Conservation (phyloP, 202 grass and related monocot genomes). For the Hordeum pubiflorum region DNA sequence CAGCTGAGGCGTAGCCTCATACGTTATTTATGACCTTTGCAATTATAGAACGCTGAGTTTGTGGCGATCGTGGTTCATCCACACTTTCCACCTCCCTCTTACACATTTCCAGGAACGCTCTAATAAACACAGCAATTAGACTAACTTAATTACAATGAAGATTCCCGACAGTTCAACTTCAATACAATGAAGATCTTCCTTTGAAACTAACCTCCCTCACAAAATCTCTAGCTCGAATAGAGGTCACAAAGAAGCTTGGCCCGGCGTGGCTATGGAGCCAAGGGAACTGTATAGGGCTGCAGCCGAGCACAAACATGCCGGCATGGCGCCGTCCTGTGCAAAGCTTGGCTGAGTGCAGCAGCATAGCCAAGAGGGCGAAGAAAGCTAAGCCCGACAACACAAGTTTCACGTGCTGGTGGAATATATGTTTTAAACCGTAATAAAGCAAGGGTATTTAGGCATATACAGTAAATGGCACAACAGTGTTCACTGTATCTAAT, state of each 20-base stretch:
- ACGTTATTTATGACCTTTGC: slow-evolving; percentile 13
- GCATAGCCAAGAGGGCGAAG: neutral
- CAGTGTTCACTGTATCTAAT: neutral
- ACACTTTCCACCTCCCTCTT: neutral
- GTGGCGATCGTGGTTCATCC: neutral
- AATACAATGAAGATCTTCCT: neutral
- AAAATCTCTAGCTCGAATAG: neutral
- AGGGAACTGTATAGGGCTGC: neutral
- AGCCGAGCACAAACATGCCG: neutral
- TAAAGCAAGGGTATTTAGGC: neutral
- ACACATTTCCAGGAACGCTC: neutral
- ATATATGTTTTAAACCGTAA: neutral
- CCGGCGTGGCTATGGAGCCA: neutral
- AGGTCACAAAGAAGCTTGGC: neutral
- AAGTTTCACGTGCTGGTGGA: neutral
- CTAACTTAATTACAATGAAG: neutral
- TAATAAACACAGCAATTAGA: neutral
- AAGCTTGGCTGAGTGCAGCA: neutral
- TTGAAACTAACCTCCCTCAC: neutral
- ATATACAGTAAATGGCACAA: neutral
- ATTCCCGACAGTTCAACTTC: neutral
- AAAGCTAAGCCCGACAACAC: neutral
- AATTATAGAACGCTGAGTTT: neutral
- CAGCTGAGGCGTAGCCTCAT: neutral
- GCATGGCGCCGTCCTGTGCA: neutral